A percentile compares a stretch with the other conserved stretches of the same genome.
Conservation (phyloP, 805 yeast genomes). For the Kuraishia cidri region DNA sequence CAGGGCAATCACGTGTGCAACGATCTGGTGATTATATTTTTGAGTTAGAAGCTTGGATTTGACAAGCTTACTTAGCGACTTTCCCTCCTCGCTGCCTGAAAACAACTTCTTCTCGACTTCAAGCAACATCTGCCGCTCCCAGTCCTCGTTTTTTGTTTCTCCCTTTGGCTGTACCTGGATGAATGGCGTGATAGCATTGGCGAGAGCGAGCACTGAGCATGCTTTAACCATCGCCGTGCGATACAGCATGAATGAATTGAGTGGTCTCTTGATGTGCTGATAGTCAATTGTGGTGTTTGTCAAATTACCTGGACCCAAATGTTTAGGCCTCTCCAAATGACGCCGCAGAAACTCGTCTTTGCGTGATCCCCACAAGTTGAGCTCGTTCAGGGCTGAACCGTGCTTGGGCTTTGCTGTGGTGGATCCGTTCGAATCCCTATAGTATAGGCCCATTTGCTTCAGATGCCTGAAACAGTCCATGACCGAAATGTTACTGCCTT, state of each 20-base stretch:
- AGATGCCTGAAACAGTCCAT: slow-evolving; percentile 11
- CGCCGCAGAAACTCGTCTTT: neutral
- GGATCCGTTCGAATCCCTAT: slow-evolving; percentile 11
- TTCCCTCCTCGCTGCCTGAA: neutral
- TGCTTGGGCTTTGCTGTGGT: slow-evolving; percentile 2
- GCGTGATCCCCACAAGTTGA: neutral
- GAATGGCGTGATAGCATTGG: too few species aligned
- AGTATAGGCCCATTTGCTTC: slow-evolving; percentile 15
- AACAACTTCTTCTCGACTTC: slow-evolving; percentile 5
- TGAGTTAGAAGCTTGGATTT: slow-evolving; percentile 8
- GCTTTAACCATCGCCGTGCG: slow-evolving; percentile 31
- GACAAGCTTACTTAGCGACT: slow-evolving; percentile 3
- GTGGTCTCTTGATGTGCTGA: slow-evolving; percentile 30
- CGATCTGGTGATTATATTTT: slow-evolving; percentile 29
- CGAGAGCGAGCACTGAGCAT: too few species aligned
- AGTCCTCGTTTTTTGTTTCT: too few species aligned
- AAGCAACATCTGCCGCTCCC: slow-evolving; percentile 5
- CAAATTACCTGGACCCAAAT: neutral
- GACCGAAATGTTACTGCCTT: slow-evolving; percentile 10
- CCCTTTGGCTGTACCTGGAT: too few species aligned
- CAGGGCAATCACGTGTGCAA: slow-evolving; percentile 31
- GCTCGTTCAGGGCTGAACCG: neutral
- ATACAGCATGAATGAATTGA: slow-evolving; percentile 38
- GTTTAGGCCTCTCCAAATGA: neutral
- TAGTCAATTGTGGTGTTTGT: slow-evolving; percentile 1